Conservation (phyloP, 2,329 filamentous ascomycete genomes). For the Tolypocladium tundrense region DNA sequence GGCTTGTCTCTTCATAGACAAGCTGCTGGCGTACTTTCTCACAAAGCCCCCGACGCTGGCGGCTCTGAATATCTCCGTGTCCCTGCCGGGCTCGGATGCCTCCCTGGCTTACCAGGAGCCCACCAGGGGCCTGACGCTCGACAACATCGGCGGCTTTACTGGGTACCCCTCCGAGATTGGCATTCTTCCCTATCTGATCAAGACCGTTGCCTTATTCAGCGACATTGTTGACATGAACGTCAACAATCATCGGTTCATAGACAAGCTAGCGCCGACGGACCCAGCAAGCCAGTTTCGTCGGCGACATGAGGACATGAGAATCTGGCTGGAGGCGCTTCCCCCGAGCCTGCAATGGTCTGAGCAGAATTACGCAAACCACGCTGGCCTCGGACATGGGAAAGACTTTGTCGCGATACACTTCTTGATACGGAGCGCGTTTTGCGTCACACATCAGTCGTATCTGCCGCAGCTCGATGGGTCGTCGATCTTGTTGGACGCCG, state of each 20-base stretch:
- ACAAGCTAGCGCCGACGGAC: conserved; percentile 7
- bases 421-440: conserved; percentile 9
- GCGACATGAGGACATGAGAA: conserved; percentile 2
- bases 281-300: not conserved
- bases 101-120: conserved; percentile 1
- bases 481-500: conserved; percentile 8
- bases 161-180: conserved; percentile 8
- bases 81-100: not conserved
- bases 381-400: conserved; percentile 7
- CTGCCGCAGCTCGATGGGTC: conserved; percentile 10
- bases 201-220: conserved; percentile 8
- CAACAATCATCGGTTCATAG: conserved; percentile 3
- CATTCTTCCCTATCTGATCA: conserved; percentile 8
- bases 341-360: conserved; percentile 7
- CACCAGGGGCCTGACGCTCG: not conserved
- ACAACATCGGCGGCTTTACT: not conserved
- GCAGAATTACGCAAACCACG: conserved; percentile 6
- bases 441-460: conserved; percentile 14
- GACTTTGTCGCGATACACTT: conserved; percentile 13
- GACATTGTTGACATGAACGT: conserved; percentile 7
- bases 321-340: conserved; percentile 7
- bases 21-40: conserved; percentile 1
- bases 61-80: not conserved
- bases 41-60: not conserved
- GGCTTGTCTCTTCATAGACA: conserved; percentile 12